These are phyloP conservation scores for Akanthomyces lecanii DNA, from an alignment of 2,329 filamentous ascomycete genomes.

Conservation along the genomic window DNA sequence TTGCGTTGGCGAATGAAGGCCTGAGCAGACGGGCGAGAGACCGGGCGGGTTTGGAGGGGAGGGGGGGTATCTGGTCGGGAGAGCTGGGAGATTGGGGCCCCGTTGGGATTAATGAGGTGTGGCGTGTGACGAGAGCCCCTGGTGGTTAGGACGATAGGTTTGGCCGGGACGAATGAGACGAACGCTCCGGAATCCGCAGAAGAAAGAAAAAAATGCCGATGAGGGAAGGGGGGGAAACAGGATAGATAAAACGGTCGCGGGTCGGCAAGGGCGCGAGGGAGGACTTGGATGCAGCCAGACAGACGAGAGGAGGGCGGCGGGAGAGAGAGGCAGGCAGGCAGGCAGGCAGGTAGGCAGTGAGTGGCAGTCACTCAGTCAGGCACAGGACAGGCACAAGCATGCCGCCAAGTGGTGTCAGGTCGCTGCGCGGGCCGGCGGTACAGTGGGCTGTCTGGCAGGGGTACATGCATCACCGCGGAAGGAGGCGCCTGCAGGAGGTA, in stretches of 20 bases:
- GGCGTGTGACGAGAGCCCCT: not conserved
- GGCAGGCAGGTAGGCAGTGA: not conserved
- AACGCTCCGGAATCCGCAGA: not conserved
- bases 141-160: not conserved
- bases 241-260: not conserved
- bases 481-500: not conserved
- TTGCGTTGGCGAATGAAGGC: not conserved
- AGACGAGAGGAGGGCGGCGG: no score
- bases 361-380: not conserved
- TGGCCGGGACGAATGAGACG: not conserved
- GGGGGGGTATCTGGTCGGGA: not conserved
- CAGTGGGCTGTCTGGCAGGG: not conserved
- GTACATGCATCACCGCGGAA: not conserved
- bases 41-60: not conserved
- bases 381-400: not conserved
- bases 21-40: not conserved
- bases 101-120: not conserved
- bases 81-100: not conserved
- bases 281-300: not conserved
- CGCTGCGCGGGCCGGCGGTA: not conserved
- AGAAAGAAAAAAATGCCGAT: not conserved
- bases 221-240: not conserved
- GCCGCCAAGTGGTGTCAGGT: conserved; percentile 2
- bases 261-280: not conserved
- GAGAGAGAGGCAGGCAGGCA: not conserved